These are phyloP conservation scores for Calcarisporium arbuscula DNA, from an alignment of 2,329 filamentous ascomycete genomes.

Conservation along the genomic window DNA sequence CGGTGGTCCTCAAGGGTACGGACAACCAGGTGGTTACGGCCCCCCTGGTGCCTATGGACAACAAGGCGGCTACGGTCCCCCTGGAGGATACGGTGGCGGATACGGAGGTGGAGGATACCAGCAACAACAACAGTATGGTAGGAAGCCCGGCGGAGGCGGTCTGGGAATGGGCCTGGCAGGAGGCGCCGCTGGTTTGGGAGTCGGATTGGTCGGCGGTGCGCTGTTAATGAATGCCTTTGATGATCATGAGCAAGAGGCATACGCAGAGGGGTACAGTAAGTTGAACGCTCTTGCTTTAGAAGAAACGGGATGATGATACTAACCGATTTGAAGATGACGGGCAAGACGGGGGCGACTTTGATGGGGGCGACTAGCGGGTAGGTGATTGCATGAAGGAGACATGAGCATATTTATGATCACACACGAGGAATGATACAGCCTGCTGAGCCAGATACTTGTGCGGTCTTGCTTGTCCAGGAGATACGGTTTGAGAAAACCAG, in stretches of 20 bases:
- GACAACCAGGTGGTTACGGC: constrained; percentile 18
- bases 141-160: constrained; percentile 24
- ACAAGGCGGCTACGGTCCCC: too few species aligned
- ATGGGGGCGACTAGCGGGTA: constrained; percentile 18
- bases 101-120: constrained; percentile 17
- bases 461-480: too few species aligned
- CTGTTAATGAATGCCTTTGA: constrained; percentile 63
- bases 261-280: constrained; percentile 37
- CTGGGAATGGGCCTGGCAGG: constrained; percentile 58
- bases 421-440: too few species aligned
- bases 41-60: constrained; percentile 16
- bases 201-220: constrained; percentile 72
- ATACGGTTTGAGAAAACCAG: too few species aligned
- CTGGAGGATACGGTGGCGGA: constrained; percentile 27
- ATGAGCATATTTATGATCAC: too few species aligned
- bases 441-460: too few species aligned
- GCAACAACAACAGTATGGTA: constrained; percentile 28
- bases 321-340: constrained; percentile 6
- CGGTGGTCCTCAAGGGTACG: constrained; percentile 27
- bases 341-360: constrained; percentile 20
- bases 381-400: too few species aligned
- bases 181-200: constrained; percentile 72
- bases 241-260: constrained; percentile 53
- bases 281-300: constrained; percentile 1
- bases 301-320: constrained; percentile 6